These are phyloP conservation scores for Berberis thunbergii DNA, from an alignment of 164 flowering plant species.

Conservation along the genomic window DNA sequence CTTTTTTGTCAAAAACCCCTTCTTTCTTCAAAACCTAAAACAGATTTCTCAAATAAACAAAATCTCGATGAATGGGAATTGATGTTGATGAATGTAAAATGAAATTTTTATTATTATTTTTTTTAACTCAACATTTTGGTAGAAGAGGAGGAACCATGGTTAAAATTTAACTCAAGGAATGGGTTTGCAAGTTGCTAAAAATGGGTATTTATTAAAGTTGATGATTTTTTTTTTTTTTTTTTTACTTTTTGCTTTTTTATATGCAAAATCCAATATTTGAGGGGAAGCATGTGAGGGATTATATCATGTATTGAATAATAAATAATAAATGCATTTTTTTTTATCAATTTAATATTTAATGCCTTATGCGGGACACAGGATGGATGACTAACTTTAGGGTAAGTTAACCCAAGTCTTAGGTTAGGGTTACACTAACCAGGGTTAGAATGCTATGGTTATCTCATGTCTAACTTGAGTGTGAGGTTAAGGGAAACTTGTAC, in stretches of 20 bases:
- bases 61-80: background rate
- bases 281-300: too few species aligned
- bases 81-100: too few species aligned
- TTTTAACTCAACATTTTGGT: constrained; percentile 5
- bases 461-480: constrained; percentile 4
- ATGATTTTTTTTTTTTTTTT: too few species aligned
- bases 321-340: background rate
- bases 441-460: constrained; percentile 2
- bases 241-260: background rate
- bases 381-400: too few species aligned
- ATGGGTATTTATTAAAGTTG: background rate
- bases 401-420: background rate
- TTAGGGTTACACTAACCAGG: constrained; percentile 5
- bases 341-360: background rate
- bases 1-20: constrained; percentile 19
- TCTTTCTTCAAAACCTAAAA: background rate
- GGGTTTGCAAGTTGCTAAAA: constrained; percentile 2
- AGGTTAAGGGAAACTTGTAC: constrained; percentile 11
- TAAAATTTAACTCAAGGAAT: constrained; percentile 21
- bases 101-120: constrained; percentile 2
- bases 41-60: constrained; percentile 2
- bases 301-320: too few species aligned
- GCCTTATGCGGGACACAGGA: background rate
- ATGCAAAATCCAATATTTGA: background rate
- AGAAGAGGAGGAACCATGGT: constrained; percentile 25